These are phyloP conservation scores for Aquilaria sinensis DNA, from an alignment of 345 rosid genomes.

Conservation along the genomic window DNA sequence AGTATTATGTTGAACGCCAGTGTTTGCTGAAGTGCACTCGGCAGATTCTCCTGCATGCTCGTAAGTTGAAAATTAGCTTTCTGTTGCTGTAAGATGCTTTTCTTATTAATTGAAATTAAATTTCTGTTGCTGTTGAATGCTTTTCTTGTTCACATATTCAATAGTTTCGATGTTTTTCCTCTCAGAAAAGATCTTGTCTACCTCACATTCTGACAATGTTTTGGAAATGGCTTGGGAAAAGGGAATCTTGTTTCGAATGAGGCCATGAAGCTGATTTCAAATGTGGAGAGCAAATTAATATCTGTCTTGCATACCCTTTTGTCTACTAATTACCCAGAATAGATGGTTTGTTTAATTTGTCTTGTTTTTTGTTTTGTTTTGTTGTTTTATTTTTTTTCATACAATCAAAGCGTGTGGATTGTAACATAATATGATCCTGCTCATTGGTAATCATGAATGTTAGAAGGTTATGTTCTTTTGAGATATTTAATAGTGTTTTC, in stretches of 20 bases:
- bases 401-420: too few species aligned
- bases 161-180: too few species aligned
- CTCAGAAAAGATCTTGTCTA: too few species aligned
- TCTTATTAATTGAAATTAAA: neutral
- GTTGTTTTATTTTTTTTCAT: too few species aligned
- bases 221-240: slow-evolving; percentile 38
- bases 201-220: neutral
- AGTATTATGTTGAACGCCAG: slow-evolving; percentile 85
- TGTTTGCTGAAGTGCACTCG: slow-evolving; percentile 89
- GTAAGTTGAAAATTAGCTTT: slow-evolving; percentile 32
- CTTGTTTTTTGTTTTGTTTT: neutral
- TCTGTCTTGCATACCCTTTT: slow-evolving; percentile 52
- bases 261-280: slow-evolving; percentile 63
- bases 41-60: slow-evolving; percentile 64
- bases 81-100: too few species aligned
- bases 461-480: too few species aligned
- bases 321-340: slow-evolving; percentile 53
- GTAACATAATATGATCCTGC: too few species aligned
- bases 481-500: too few species aligned
- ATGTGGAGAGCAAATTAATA: slow-evolving; percentile 64
- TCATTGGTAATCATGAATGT: too few species aligned
- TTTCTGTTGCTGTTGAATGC: too few species aligned
- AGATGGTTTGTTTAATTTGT: slow-evolving; percentile 46
- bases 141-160: too few species aligned
- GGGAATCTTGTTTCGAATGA: slow-evolving; percentile 35